Evolutionary conservation across 2,329 filamentous ascomycete species (phyloP).

Genomic region (Claviceps africana): DNA sequence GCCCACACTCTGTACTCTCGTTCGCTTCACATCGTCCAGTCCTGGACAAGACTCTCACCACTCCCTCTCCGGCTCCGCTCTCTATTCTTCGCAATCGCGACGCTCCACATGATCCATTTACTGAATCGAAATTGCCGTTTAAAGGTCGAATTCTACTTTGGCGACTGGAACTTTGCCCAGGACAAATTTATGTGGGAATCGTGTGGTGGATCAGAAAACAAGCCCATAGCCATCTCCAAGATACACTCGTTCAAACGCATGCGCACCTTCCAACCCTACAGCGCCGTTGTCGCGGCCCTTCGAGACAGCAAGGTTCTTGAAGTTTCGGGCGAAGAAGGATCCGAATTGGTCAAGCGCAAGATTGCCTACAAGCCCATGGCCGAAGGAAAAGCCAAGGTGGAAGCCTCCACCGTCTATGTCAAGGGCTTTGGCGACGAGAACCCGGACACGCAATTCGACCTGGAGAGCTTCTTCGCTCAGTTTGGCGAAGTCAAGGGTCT

Average conservation of each 20-base stretch:
- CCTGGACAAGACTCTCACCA: too few relatives aligned
- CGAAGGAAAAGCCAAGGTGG: slow-evolving; percentile 48
- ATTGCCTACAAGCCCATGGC: slow-evolving; percentile 46
- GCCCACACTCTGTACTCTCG: background rate
- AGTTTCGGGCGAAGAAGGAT: slow-evolving; percentile 57
- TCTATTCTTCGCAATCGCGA: background rate
- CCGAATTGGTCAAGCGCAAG: slow-evolving; percentile 66
- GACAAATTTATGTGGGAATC: slow-evolving; percentile 78
- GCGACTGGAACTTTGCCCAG: slow-evolving; percentile 73
- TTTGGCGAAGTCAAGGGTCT: slow-evolving; percentile 70
- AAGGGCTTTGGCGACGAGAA: slow-evolving; percentile 87
- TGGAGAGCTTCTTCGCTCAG: slow-evolving; percentile 79
- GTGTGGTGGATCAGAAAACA: slow-evolving; percentile 67
- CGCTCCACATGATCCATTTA: background rate
- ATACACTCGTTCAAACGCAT: slow-evolving; percentile 90
- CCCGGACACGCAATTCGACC: slow-evolving; percentile 78
- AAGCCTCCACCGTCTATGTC: slow-evolving; percentile 69
- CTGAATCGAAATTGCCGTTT: background rate
- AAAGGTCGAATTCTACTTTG: slow-evolving; percentile 96
- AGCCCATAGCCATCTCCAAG: slow-evolving; percentile 61
- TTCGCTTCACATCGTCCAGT: background rate
- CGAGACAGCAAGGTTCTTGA: slow-evolving; percentile 62
- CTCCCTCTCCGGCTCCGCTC: too few relatives aligned
- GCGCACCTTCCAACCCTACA: slow-evolving; percentile 83
- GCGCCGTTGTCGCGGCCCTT: slow-evolving; percentile 68